Conservation (phyloP, 2,329 filamentous ascomycete species). For the Orbilia blumenaviensis region DNA sequence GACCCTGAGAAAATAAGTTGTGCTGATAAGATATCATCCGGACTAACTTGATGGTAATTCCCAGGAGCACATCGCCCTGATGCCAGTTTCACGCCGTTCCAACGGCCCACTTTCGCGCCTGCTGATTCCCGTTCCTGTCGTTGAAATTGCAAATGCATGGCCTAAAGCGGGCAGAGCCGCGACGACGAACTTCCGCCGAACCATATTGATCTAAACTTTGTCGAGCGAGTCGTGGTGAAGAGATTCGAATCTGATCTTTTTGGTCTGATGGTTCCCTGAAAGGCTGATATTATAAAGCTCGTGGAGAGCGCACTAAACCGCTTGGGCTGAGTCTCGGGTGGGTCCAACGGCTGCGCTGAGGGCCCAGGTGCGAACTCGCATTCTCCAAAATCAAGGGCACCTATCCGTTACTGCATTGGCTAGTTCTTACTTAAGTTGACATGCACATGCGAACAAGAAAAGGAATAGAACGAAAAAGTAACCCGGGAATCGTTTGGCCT, state of each 20-base stretch:
- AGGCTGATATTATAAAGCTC: slow-evolving; percentile 51
- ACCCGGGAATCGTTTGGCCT: background rate
- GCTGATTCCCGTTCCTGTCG: slow-evolving; percentile 7
- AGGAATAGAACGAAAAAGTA: slow-evolving; percentile 21
- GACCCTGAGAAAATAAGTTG: slow-evolving; percentile 39
- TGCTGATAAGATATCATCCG: slow-evolving; percentile 13
- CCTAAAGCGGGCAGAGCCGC: slow-evolving; percentile 40
- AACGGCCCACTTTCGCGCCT: slow-evolving; percentile 15
- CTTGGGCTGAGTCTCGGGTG: slow-evolving; percentile 46
- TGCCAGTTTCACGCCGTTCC: slow-evolving; percentile 32
- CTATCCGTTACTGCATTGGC: slow-evolving; percentile 39
- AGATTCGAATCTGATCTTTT: slow-evolving; percentile 32
- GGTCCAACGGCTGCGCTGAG: slow-evolving; percentile 42
- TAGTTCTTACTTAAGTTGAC: slow-evolving; percentile 26
- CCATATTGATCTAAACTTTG: slow-evolving; percentile 23
- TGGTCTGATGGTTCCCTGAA: slow-evolving; percentile 41
- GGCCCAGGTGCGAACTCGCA: slow-evolving; percentile 28
- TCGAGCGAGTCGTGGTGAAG: slow-evolving; percentile 18
- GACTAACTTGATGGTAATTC: slow-evolving; percentile 45
- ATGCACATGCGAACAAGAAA: slow-evolving; percentile 25
- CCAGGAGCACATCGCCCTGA: slow-evolving; percentile 50
- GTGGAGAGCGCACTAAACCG: slow-evolving; percentile 27
- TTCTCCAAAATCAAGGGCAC: slow-evolving; percentile 41
- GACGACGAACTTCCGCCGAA: slow-evolving; percentile 38
- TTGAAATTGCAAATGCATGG: slow-evolving; percentile 26